phyloP scores from a whole-genome alignment of 306 rosid genomes.

The Vicia sativa region DNA sequence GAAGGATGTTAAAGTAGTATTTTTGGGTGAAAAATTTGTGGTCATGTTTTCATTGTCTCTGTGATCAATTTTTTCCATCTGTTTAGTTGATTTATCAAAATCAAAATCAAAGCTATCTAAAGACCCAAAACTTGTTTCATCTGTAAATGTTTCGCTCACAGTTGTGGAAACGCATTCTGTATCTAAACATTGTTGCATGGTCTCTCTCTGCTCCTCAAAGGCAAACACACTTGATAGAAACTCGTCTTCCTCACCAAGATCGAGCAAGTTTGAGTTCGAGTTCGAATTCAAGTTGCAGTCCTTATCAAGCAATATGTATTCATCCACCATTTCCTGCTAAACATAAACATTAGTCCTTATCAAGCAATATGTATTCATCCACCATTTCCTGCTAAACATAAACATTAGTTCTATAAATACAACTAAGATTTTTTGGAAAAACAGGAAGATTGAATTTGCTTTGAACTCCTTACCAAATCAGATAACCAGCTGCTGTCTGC shows the following conservation, averaged over 20 bases:
- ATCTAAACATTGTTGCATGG: constrained; percentile 42
- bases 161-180: constrained; percentile 45
- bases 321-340: constrained; percentile 51
- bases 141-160: constrained; percentile 39
- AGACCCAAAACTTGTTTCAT: constrained; percentile 37
- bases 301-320: constrained; percentile 40
- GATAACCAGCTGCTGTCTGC: constrained; percentile 52
- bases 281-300: constrained; percentile 39
- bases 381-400: constrained; percentile 40
- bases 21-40: constrained; percentile 34
- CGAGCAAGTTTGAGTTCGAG: constrained; percentile 39
- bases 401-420: constrained; percentile 2
- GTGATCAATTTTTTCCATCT: constrained; percentile 21
- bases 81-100: constrained; percentile 30
- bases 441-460: not conserved
- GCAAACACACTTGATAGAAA: constrained; percentile 40
- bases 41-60: not conserved
- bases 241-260: constrained; percentile 23
- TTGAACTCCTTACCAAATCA: constrained; percentile 54
- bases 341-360: constrained; percentile 7
- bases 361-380: constrained; percentile 49
- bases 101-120: not conserved
- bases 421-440: no score
- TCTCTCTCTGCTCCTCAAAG: constrained; percentile 17
- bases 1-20: constrained; percentile 45